These are phyloP conservation scores for Leucocoprinus birnbaumii DNA, from an alignment of 768 basidiomycete genomes.

Conservation along the genomic window DNA sequence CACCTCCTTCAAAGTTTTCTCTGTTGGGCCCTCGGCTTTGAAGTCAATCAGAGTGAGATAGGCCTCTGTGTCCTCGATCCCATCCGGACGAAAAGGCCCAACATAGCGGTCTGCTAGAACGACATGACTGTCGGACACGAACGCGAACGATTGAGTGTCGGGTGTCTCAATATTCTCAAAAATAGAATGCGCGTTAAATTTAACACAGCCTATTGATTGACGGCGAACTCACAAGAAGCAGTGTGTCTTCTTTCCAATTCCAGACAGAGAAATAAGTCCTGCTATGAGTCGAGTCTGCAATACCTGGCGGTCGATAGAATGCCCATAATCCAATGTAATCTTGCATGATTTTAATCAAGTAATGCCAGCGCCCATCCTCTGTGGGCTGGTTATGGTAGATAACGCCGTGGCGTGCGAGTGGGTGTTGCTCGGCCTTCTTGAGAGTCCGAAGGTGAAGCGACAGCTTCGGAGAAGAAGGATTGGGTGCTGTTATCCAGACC, in stretches of 20 bases:
- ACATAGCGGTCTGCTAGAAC: constrained; percentile 28
- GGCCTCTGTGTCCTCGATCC: constrained; percentile 16
- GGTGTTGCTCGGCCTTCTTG: constrained; percentile 43
- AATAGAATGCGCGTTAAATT: constrained; percentile 12
- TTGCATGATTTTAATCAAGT: constrained; percentile 53
- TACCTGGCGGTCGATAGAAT: constrained; percentile 29
- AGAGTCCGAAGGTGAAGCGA: constrained; percentile 43
- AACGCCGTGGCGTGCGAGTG: constrained; percentile 32
- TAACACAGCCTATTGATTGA: neutral
- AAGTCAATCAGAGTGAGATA: constrained; percentile 37
- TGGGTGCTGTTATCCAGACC: constrained; percentile 41
- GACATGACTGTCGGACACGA: constrained; percentile 38
- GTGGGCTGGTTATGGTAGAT: constrained; percentile 25
- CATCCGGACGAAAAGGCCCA: constrained; percentile 5
- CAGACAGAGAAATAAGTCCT: constrained; percentile 51
- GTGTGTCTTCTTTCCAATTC: constrained; percentile 62
- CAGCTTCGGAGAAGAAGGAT: neutral
- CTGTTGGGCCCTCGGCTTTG: constrained; percentile 24
- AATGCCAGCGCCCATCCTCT: constrained; percentile 25
- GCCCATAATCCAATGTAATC: constrained; percentile 47
- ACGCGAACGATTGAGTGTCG: constrained; percentile 36
- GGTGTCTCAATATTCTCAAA: constrained; percentile 24
- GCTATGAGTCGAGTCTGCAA: constrained; percentile 15
- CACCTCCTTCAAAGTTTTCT: constrained; percentile 25
- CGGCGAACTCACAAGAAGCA: constrained; percentile 41